Conservation (phyloP, 768 basidiomycete genomes). For the Neoboletus brunneissimus region DNA sequence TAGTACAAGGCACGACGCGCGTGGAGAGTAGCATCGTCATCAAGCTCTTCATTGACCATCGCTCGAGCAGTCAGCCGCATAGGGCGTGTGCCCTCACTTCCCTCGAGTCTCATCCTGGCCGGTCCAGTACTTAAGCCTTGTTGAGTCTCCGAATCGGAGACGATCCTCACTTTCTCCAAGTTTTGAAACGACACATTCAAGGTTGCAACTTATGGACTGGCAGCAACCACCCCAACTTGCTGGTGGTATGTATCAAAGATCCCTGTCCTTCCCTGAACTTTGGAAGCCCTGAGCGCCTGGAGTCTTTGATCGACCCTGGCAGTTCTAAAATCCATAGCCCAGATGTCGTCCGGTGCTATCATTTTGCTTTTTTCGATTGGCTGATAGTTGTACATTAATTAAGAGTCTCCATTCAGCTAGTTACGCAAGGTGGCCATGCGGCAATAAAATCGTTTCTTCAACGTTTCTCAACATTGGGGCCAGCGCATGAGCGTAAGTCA, state of each 20-base stretch:
- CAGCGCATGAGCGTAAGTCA: background rate
- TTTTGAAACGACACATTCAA: background rate
- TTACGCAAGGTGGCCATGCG: constrained; percentile 8
- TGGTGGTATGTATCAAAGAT: background rate
- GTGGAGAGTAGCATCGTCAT: no score
- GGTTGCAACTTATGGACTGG: background rate
- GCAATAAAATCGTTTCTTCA: background rate
- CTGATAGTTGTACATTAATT: background rate
- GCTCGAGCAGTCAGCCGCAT: no score
- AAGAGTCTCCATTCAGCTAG: background rate
- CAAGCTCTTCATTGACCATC: no score
- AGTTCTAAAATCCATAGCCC: background rate
- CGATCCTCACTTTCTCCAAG: background rate
- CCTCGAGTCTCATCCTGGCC: no score
- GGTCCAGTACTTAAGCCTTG: no score
- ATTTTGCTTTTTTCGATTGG: background rate
- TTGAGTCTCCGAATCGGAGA: no score
- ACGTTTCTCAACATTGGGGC: no score
- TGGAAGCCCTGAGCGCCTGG: background rate
- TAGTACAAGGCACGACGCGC: no score
- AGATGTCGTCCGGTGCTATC: background rate
- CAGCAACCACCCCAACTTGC: background rate
- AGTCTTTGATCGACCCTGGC: background rate
- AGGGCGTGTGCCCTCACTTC: no score
- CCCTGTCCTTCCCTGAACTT: background rate